These are phyloP conservation scores for Echinosophora koreensis DNA, from an alignment of 306 rosid species.

Conservation along the genomic window DNA sequence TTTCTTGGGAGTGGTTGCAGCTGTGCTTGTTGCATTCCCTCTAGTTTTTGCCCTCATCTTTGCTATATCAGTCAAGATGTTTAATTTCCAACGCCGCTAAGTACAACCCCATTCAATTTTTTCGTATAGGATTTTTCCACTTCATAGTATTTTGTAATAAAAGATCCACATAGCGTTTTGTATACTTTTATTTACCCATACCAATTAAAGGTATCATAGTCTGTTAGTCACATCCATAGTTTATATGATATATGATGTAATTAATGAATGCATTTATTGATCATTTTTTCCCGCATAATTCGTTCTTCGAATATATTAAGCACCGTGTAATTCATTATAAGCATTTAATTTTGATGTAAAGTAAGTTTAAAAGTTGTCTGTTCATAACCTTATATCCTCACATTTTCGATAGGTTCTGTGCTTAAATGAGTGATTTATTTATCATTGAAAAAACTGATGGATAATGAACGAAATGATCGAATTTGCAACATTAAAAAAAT, in stretches of 20 bases:
- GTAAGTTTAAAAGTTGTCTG: too few relatives aligned
- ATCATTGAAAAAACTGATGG: too few relatives aligned
- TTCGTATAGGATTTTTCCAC: not conserved
- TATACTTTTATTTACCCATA: not conserved
- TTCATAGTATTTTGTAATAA: not conserved
- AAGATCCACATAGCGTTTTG: not conserved
- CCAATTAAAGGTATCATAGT: constrained; percentile 13
- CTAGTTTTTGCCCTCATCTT: constrained; percentile 49
- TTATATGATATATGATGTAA: not conserved
- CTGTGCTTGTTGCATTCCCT: constrained; percentile 46
- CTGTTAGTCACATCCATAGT: not conserved
- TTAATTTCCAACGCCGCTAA: constrained; percentile 57
- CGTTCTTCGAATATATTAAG: too few relatives aligned
- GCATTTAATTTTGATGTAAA: too few relatives aligned
- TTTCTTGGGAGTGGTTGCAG: constrained; percentile 60
- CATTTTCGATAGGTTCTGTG: too few relatives aligned
- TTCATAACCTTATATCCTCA: too few relatives aligned
- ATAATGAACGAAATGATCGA: too few relatives aligned
- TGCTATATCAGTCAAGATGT: constrained; percentile 48
- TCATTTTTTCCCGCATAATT: not conserved
- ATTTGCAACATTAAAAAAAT: too few relatives aligned
- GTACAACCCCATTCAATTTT: not conserved
- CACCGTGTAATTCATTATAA: too few relatives aligned
- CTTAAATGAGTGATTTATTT: too few relatives aligned
- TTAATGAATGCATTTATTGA: not conserved